A percentile compares a stretch with the other conserved stretches of the same genome.
Conservation (phyloP, 2,329 filamentous ascomycete genomes). For the Pestalotiopsis fici region DNA sequence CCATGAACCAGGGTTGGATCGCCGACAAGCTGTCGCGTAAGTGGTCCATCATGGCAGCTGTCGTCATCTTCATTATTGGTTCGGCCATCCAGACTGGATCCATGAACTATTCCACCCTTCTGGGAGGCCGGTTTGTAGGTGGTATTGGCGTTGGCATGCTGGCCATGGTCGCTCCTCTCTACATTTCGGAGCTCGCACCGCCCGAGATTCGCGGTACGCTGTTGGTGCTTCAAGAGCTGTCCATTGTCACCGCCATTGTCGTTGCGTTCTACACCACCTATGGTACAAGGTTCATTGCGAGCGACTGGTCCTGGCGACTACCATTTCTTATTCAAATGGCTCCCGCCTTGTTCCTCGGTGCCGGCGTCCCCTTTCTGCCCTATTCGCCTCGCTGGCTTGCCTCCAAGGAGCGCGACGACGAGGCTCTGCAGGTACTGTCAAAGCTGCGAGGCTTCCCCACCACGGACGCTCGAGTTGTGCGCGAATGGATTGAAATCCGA, state of each 20-base stretch:
- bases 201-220: constrained; percentile 38
- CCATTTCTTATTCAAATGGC: constrained; percentile 48
- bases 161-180: constrained; percentile 11
- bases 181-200: constrained; percentile 34
- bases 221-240: constrained; percentile 51
- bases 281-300: constrained; percentile 42
- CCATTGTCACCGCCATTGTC: constrained; percentile 51
- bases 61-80: constrained; percentile 41
- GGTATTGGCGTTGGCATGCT: constrained; percentile 30
- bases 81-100: constrained; percentile 38
- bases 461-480: constrained; percentile 41
- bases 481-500: constrained; percentile 50
- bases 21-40: constrained; percentile 44
- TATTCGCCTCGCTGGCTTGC: constrained; percentile 47
- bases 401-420: constrained; percentile 36
- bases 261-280: constrained; percentile 57
- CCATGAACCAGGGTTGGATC: constrained; percentile 32
- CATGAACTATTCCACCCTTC: constrained; percentile 22
- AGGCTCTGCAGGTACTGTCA: constrained; percentile 35
- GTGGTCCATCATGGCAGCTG: constrained; percentile 38
- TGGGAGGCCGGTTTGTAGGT: constrained; percentile 27
- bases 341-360: constrained; percentile 35
- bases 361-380: constrained; percentile 45
- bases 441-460: constrained; percentile 41
- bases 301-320: constrained; percentile 43